phyloP scores from a whole-genome alignment of 352 stramenopile species.

The Phytophthora agathidicida region DNA sequence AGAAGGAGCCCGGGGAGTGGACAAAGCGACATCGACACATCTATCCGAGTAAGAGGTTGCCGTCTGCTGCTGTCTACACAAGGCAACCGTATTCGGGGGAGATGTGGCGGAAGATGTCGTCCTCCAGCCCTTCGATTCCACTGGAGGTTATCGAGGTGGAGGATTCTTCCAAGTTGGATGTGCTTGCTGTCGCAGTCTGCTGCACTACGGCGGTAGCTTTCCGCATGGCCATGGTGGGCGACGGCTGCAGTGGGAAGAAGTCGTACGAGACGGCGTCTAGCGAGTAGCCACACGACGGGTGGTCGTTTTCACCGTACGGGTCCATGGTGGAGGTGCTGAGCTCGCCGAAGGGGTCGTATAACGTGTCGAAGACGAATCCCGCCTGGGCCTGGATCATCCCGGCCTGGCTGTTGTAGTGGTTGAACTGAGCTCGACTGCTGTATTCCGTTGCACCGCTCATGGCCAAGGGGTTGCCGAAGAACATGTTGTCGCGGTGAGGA shows the following conservation, averaged over 20 bases:
- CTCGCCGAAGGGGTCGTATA: conserved; percentile 56
- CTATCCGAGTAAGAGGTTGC: conserved; percentile 17
- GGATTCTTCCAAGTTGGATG: conserved; percentile 10
- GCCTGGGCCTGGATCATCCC: conserved; percentile 23
- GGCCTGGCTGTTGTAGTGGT: conserved; percentile 22
- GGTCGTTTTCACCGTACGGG: conserved; percentile 54
- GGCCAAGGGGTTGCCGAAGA: conserved; percentile 39
- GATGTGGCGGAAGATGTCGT: conserved; percentile 87
- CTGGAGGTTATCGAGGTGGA: conserved; percentile 5
- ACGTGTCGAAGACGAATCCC: conserved; percentile 41
- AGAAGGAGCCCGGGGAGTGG: conserved; percentile 12
- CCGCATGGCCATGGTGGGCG: conserved; percentile 48
- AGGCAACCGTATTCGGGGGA: conserved; percentile 86
- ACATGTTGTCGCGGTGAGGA: conserved; percentile 38
- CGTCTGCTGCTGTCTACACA: conserved; percentile 40
- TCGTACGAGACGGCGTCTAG: conserved; percentile 58
- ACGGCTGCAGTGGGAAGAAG: conserved; percentile 56
- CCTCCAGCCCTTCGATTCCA: conserved; percentile 47
- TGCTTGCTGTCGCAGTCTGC: conserved; percentile 1
- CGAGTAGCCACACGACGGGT: conserved; percentile 53
- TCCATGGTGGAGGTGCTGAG: conserved; percentile 46
- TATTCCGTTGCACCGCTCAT: conserved; percentile 31
- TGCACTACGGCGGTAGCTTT: conserved; percentile 27
- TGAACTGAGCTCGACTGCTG: conserved; percentile 26
- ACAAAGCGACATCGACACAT: conserved; percentile 27